phyloP scores from a whole-genome alignment of 1,284 basidiomycete genomes.

The Afroboletus lepidellus region DNA sequence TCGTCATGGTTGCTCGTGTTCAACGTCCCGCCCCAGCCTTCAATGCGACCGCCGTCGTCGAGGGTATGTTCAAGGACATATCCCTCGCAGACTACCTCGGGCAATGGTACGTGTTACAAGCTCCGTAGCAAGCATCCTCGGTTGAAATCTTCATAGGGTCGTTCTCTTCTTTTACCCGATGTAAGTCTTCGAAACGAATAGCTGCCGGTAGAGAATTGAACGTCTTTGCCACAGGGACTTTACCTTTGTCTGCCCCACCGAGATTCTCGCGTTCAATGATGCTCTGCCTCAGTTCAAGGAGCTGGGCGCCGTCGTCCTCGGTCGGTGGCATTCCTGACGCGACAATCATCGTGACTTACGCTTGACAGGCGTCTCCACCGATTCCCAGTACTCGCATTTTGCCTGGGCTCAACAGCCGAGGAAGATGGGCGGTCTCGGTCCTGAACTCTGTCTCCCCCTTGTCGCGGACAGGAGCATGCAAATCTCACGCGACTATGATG shows the following conservation, averaged over 20 bases:
- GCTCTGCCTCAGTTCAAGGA: constrained; percentile 72
- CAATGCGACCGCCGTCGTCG: constrained; percentile 71
- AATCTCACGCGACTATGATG: constrained; percentile 77
- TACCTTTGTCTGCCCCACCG: constrained; percentile 89
- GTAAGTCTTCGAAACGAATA: constrained; percentile 39
- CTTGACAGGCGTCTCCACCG: constrained; percentile 69
- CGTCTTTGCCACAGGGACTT: constrained; percentile 53
- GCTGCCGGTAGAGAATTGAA: neutral
- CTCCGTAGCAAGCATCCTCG: neutral
- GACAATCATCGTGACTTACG: neutral
- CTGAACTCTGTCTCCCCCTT: constrained; percentile 78
- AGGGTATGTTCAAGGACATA: constrained; percentile 75
- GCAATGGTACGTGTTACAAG: constrained; percentile 62
- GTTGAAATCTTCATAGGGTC: constrained; percentile 48
- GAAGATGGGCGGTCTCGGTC: constrained; percentile 84
- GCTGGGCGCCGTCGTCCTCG: constrained; percentile 74
- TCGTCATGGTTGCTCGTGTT: constrained; percentile 63
- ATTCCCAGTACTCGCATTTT: constrained; percentile 86
- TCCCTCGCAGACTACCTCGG: constrained; percentile 73
- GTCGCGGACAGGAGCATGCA: constrained; percentile 70
- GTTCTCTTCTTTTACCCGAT: constrained; percentile 82
- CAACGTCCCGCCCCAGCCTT: constrained; percentile 80
- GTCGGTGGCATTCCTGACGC: constrained; percentile 37
- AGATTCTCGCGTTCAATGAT: constrained; percentile 91
- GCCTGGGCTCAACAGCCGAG: constrained; percentile 82